Evolutionary conservation across 768 basidiomycete genomes (phyloP), one percentile per base, ranked within the genome.

Genomic region (Fibroporia radiculosa): DNA sequence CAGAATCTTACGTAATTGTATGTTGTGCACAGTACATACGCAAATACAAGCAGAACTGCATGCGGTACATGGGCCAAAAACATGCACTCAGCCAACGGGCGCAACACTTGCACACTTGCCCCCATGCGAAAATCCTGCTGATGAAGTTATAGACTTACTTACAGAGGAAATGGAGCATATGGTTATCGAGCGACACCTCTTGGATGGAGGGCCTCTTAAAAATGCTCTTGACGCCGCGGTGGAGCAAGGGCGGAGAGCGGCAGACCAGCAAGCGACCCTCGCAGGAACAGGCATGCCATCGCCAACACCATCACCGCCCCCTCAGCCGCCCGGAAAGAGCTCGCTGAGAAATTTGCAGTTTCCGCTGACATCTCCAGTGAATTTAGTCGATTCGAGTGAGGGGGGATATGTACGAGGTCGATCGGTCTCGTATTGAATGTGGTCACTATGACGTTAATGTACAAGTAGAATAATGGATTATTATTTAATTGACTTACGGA

Each of bases 111-210:
- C 31, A 52, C 70, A 70, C 68, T 10, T 60, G 66, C 35, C 48
- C 56, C 27, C 42, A 47, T 20, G 26, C 26, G 47, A 20, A 28
- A 29, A 49, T n/a, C 72, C 31, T 27, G 50, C 63, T 11, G 62
- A 61, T 32, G 61, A 65, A 10, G 57, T 70, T 10, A 62, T 79
- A 41, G 65, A 63, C 10, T 36, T 60, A 38, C 60, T 86, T 38
- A 58, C 69, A 37, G 48, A 59, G 13, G 82, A 83, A 61, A 80
- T 88, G 70, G 75, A 81, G 59, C 68, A 77, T 31, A 68, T 85
- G 55, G 62, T 84, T 37, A 70, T 87, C 3, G 85, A 86, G 62
- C 66, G 66, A 25, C 75, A 73, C 53, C 62, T 88, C 31, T 76
- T 71, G 62, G 73, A 74, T 31, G 62, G 56, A 1, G 80, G 77